Evolutionary conservation across 2,329 filamentous ascomycete species (phyloP), one percentile per base, ranked within the genome.

Genomic region (Sporothrix brunneoviolacea): DNA sequence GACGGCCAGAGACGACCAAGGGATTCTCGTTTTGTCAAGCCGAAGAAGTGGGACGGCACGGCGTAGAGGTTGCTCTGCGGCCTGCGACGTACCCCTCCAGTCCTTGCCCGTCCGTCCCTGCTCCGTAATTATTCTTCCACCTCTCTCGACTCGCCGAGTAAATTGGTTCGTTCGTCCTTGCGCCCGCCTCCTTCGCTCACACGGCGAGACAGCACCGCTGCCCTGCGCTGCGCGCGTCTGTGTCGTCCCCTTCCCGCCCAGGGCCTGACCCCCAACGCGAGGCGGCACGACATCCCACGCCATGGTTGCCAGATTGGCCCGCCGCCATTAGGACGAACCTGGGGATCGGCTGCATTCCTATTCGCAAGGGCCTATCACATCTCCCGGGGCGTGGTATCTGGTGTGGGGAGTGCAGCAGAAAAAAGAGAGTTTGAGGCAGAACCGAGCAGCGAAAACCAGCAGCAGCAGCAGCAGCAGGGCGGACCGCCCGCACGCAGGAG

Each of bases 281-380:
- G 50, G 38, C 48, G 45, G 53, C 50, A 50, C 53, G 42, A 50
- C 50, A 52, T 52, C 45, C 40, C 47, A 48, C 52, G 43, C 52
- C 38, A 16, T n/a, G 28, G 19, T 35, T 27, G 37, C 46, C 32
- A 46, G 39, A 54, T 48, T 50, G 38, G 22, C 38, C 45, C 38
- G 12, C 38, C 22, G 19, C 45, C 35, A 27, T 52, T 48, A 44
- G 49, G 55, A 57, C 46, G 54, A 54, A 53, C 48, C 54, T 55
- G 50, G 55, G 54, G 54, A 50, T 45, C 51, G 52, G 50, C 33
- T 38, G 54, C 43, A 27, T 49, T 50, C 48, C 49, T 52, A 51
- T 57, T 54, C 50, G 50, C 51, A 53, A 50, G 30, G 47, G 32
- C 45, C 38, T 48, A 51, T 53, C 51, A 53, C 51, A 55, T 46